phyloP scores from a whole-genome alignment of 2,329 filamentous ascomycete genomes.

The Colletotrichum chlorophyti region DNA sequence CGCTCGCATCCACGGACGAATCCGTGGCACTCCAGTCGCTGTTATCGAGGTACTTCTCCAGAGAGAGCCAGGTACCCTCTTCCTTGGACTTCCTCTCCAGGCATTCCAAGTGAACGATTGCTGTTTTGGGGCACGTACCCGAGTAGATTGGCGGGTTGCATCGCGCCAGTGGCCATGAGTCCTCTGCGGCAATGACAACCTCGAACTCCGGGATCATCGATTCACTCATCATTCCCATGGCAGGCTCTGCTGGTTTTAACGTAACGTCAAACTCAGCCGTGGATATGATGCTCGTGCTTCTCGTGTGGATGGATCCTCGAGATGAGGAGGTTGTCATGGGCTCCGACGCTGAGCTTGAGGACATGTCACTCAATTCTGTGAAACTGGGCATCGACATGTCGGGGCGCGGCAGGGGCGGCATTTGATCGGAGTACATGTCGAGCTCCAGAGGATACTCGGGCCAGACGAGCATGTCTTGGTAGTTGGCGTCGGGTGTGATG shows the following conservation, averaged over 20 bases:
- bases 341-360: slow-evolving; percentile 46
- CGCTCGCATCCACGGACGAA: slow-evolving; percentile 50
- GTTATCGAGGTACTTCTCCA: slow-evolving; percentile 49
- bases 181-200: slow-evolving; percentile 54
- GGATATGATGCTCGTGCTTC: slow-evolving; percentile 55
- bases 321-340: slow-evolving; percentile 49
- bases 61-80: slow-evolving; percentile 51
- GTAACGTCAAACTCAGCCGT: slow-evolving; percentile 43
- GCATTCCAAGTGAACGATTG: slow-evolving; percentile 58
- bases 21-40: slow-evolving; percentile 44
- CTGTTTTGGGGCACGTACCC: slow-evolving; percentile 53
- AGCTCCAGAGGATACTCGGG: slow-evolving; percentile 50
- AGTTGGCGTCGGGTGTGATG: slow-evolving; percentile 42
- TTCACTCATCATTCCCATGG: slow-evolving; percentile 35
- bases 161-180: slow-evolving; percentile 57
- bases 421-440: slow-evolving; percentile 46
- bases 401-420: slow-evolving; percentile 39
- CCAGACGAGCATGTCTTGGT: slow-evolving; percentile 54
- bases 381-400: slow-evolving; percentile 46
- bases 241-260: slow-evolving; percentile 40
- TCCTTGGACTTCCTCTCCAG: slow-evolving; percentile 57
- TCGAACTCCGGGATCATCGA: slow-evolving; percentile 51
- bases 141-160: slow-evolving; percentile 55
- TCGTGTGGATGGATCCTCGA: slow-evolving; percentile 51
- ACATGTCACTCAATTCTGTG: slow-evolving; percentile 48